Base-by-base conservation (phyloP, 2,329 filamentous ascomycete genomes). In the Fusarium siculi region DNA sequence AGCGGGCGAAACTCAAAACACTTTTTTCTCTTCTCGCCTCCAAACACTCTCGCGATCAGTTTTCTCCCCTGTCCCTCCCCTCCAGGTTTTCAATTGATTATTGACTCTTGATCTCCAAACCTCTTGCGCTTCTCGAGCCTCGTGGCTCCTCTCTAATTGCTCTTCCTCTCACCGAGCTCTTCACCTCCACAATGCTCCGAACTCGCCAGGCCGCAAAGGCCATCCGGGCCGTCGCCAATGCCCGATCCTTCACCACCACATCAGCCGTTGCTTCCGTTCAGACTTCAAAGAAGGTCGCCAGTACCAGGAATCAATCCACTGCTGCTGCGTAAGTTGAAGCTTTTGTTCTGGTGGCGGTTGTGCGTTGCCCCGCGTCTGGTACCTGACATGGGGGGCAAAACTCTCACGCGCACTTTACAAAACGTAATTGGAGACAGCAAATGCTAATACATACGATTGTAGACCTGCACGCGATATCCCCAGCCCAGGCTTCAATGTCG, bases 401-500 rank as follows among this genome's bases (percentile, higher is more conserved):
- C 53, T 52, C 30, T 32, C 30, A 37, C 40, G 64, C 63, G 46
- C 63, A 47, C 52, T 46, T 55, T 25, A 46, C 37, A 44, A 37
- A 50, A 60, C 68, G 64, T 66, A 56, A 64, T 66, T 64, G 42
- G 53, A 49, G 54, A 53, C 42, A 49, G 43, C 25, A 44, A 42
- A 21, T 55, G 57, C 73, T 76, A 58, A 76, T 63, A 49, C 12
- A 55, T 32, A 79, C 21, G 7, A 34, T 23, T 23, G 21, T 57
- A 77, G 80, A 62, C 75, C 88, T 76, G 80, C 84, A 44, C 87
- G 92, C 81, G 85, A 89, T 68, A 84, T 84, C 39, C 92, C 93
- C 12, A 91, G 90, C 78, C 88, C 92, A 59, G 86, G 89, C 19
- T 90, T 90, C 82, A 90, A 90, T 74, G 78, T 82, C 65, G 80